Evolutionary conservation across 2,329 filamentous ascomycete species (phyloP), one percentile per base, ranked within the genome.

Genomic region (Talaromyces pinophilus): DNA sequence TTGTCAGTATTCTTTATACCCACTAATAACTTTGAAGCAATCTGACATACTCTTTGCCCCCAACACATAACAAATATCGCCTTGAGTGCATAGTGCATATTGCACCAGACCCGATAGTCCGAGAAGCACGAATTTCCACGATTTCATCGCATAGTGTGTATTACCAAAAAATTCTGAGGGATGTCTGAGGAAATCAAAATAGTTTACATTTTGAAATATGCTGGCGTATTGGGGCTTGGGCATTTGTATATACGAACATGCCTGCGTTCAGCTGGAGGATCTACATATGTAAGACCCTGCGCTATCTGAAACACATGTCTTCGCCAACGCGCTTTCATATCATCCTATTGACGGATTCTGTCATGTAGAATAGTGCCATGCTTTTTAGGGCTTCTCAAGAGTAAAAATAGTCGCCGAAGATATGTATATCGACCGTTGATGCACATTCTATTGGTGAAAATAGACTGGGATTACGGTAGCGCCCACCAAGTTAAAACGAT

Each of bases 51-150:
- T 65, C 22, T 60, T 60, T 33, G 65, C 62, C n/a, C 65, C 65
- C 19, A 61, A 11, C 13, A 67, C 40, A 55, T 67, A 67, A 59
- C 65, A 67, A 62, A 67, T 62, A 15, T 67, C 65, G 25, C 65
- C 65, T 57, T 62, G 42, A 22, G 59, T 62, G 35, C 59, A 62
- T 25, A 59, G 19, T 59, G 30, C 55, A 28, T 30, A 13, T 11
- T 35, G 55, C 55, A 59, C 35, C 55, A 59, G 33, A 30, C 11
- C 5, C 5, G 15, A 17, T 30, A 59, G 6, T 17, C 35, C 19
- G 22, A 44, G 19, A 59, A 59, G 22, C 19, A 40, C 11, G 13
- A 59, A 59, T 6, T 19, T 28, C 55, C 11, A 28, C 19, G 19
- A 25, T 42, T n/a, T 59, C 35, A 59, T 59, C 17, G 52, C 30